A percentile compares a stretch with the other conserved stretches of the same genome.
Evolutionary conservation across 2,329 filamentous ascomycete species (phyloP).

Genomic region (Alternaria arborescens): DNA sequence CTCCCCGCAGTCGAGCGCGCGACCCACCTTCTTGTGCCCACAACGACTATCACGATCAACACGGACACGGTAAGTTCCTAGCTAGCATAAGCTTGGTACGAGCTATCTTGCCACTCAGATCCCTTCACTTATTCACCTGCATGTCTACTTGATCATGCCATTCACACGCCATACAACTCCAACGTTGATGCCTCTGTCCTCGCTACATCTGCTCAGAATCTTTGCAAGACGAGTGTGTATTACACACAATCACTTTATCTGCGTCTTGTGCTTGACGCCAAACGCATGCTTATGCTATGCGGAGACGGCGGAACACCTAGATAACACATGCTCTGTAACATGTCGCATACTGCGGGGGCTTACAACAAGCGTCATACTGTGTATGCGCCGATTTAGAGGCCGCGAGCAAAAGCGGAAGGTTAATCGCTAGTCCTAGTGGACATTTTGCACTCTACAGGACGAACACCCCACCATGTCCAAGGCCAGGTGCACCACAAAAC

Average conservation of each 20-base stretch:
- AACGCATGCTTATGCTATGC: constrained; percentile 2
- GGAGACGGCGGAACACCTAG: constrained; percentile 20
- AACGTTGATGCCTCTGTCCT: background rate
- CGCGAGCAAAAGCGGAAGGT: constrained; percentile 1
- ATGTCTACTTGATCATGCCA: constrained; percentile 16
- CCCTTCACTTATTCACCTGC: constrained; percentile 15
- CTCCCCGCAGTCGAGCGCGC: constrained; percentile 28
- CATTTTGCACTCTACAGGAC: background rate
- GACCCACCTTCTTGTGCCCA: constrained; percentile 30
- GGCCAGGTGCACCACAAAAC: background rate
- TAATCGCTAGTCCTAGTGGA: background rate
- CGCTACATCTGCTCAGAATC: background rate
- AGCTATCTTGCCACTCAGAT: constrained; percentile 23
- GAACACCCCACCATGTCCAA: background rate
- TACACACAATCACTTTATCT: background rate
- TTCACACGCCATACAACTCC: background rate
- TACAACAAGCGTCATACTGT: constrained; percentile 13
- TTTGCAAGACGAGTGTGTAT: background rate
- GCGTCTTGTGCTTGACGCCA: constrained; percentile 2
- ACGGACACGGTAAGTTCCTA: constrained; percentile 19
- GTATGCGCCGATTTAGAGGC: background rate
- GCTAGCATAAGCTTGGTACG: constrained; percentile 27
- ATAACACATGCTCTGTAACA: constrained; percentile 13
- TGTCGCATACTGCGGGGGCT: constrained; percentile 21
- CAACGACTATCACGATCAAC: constrained; percentile 34